Evolutionary conservation across 2,329 filamentous ascomycete genomes (phyloP), one percentile per base, ranked within the genome.

Genomic region (Leptographium galeiforme): DNA sequence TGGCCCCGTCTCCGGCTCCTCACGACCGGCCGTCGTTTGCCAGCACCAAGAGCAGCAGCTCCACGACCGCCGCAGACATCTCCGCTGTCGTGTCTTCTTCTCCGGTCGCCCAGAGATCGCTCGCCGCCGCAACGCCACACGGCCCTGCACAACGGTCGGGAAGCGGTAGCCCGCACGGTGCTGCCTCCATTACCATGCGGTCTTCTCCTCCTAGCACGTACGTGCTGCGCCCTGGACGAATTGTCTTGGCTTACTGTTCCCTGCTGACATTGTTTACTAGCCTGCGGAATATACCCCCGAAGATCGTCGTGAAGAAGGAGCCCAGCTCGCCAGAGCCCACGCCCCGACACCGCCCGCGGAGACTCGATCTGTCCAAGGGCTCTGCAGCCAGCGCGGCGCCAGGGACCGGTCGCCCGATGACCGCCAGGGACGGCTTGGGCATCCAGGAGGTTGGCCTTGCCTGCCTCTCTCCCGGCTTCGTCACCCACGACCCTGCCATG

Each of bases 251-350:
- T 8, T 11, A 10, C 8, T 41, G 13, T 36, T 54, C 56, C 32
- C 41, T 30, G 12, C 19, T 44, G 12, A 30, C 19, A 6, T 10
- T 44, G n/a, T 14, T 18, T 36, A 52, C 45, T 61, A 74, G 74
- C 60, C 66, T 74, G 68, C 76, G 75, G 70, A 74, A 69, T 73
- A 71, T 67, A 67, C 75, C 70, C 33, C 87, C 87, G 43, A 90
- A 88, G 71, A 94, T 96, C 58, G 78, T 95, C 59, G 90, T 98
- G 56, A 97, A 97, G 76, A 96, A 96, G 70, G 93, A 98, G 68
- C 90, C 90, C 38, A 81, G 85, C 44, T 96, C 91, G 48, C 91
- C 91, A 52, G 85, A 85, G 58, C 80, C 93, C 63, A 76, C 81
- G 56, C 79, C 85, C 52, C 79, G 87, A 51, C 87, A 88, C 63